phyloP scores from a whole-genome alignment of 139 green algal genomes.

The Pseudopediastrum boryanum region DNA sequence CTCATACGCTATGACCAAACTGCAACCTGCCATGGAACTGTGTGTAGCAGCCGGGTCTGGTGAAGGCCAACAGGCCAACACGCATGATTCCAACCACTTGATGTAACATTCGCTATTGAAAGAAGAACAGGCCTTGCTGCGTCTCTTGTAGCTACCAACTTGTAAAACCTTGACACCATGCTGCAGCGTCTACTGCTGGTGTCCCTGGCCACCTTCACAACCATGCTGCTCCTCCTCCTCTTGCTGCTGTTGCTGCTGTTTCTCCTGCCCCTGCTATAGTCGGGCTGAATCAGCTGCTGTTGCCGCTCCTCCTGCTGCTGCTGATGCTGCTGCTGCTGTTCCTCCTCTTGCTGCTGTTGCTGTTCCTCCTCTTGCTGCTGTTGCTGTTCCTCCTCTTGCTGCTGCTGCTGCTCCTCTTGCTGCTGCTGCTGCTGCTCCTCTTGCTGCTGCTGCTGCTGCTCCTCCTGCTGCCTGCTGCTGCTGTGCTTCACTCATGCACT shows the following conservation, averaged over 20 bases:
- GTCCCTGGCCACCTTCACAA: neutral
- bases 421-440: neutral
- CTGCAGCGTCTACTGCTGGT: neutral
- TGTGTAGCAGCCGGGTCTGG: neutral
- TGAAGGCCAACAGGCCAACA: neutral
- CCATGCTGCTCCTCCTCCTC: neutral
- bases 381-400: conserved; percentile 8
- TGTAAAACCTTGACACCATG: neutral
- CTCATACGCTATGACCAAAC: too few species aligned
- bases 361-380: conserved; percentile 11
- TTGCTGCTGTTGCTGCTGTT: neutral
- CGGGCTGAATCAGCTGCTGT: neutral
- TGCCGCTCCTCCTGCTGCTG: neutral
- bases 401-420: conserved; percentile 3
- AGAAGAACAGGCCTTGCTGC: neutral
- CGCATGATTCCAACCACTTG: neutral
- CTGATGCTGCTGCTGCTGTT: neutral
- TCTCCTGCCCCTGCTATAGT: neutral
- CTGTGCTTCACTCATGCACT: too few species aligned
- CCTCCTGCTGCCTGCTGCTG: too few species aligned
- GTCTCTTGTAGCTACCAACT: neutral
- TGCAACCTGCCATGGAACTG: neutral
- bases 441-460: neutral
- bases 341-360: neutral
- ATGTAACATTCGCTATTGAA: neutral